These are phyloP conservation scores for Paramecium biaurelia DNA, from an alignment of 73 alveolate genomes.

Conservation along the genomic window DNA sequence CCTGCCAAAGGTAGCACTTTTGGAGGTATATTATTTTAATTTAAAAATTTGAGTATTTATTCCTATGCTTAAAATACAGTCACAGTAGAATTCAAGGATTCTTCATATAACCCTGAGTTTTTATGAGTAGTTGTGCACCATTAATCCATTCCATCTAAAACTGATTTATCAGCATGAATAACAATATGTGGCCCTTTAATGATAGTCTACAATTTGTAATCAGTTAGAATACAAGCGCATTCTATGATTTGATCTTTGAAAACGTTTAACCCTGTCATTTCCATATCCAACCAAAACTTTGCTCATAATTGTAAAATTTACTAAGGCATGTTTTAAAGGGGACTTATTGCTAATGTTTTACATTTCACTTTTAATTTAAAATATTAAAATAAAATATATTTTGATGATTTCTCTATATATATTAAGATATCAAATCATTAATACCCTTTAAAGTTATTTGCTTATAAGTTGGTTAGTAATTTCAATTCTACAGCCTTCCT, in stretches of 20 bases:
- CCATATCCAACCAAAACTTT: constrained; percentile 79
- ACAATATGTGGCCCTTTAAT: constrained; percentile 76
- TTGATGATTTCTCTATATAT: not conserved
- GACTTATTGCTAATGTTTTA: not conserved
- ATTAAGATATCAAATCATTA: not conserved
- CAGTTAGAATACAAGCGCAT: constrained; percentile 79
- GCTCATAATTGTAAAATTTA: not conserved
- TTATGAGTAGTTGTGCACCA: constrained; percentile 81
- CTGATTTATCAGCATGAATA: constrained; percentile 67
- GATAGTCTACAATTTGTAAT: constrained; percentile 59
- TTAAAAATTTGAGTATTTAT: constrained; percentile 63
- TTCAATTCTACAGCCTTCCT: constrained; percentile 79
- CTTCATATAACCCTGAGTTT: constrained; percentile 71
- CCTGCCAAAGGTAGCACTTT: constrained; percentile 74
- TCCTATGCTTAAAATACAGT: constrained; percentile 75
- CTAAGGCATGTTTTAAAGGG: not conserved
- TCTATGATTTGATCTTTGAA: constrained; percentile 69
- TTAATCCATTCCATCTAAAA: constrained; percentile 71
- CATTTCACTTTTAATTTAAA: not conserved
- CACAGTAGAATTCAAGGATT: constrained; percentile 54
- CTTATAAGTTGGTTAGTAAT: not conserved
- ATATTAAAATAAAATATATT: not conserved
- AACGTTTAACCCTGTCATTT: constrained; percentile 78
- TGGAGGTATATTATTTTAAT: constrained; percentile 49
- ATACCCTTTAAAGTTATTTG: not conserved